Evolutionary conservation across 2,329 filamentous ascomycete species (phyloP).

Genomic region (Dryadomyces quercus-mongolicae): DNA sequence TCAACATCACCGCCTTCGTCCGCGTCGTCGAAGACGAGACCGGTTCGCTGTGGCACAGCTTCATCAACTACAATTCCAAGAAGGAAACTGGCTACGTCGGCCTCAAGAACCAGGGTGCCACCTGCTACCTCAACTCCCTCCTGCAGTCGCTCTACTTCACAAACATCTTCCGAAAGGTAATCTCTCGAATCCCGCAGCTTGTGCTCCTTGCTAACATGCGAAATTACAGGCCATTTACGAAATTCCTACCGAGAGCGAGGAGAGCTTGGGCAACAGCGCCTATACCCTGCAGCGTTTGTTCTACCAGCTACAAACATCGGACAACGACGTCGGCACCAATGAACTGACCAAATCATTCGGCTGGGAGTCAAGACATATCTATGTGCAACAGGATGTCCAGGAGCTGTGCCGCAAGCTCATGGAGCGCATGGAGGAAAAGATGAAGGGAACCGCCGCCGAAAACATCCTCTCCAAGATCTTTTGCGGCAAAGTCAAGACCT

Average conservation of each 20-base stretch:
- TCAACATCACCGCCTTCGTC: slow-evolving; percentile 74
- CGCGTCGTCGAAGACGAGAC: slow-evolving; percentile 78
- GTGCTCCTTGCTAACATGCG: too few relatives aligned
- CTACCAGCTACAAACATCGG: slow-evolving; percentile 84
- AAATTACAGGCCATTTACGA: slow-evolving; percentile 94
- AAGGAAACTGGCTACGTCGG: slow-evolving; percentile 97
- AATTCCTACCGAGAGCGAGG: slow-evolving; percentile 82
- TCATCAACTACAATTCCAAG: slow-evolving; percentile 95
- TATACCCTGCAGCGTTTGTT: slow-evolving; percentile 91
- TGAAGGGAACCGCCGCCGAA: slow-evolving; percentile 92
- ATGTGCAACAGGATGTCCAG: slow-evolving; percentile 97
- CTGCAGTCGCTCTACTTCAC: slow-evolving; percentile 77
- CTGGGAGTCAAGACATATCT: slow-evolving; percentile 96
- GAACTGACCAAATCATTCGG: slow-evolving; percentile 95
- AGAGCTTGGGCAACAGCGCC: slow-evolving; percentile 73
- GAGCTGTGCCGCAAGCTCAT: slow-evolving; percentile 93
- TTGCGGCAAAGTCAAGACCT: slow-evolving; percentile 96
- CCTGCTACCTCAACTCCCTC: slow-evolving; percentile 77
- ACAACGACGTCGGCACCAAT: slow-evolving; percentile 72
- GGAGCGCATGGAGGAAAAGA: slow-evolving; percentile 92
- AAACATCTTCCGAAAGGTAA: slow-evolving; percentile 83
- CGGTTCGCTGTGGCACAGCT: slow-evolving; percentile 82
- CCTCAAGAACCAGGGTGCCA: slow-evolving; percentile 91
- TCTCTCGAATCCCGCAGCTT: too few relatives aligned
- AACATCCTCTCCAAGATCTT: slow-evolving; percentile 85